Conservation (phyloP, 768 basidiomycete species). For the Suillus occidentalis region DNA sequence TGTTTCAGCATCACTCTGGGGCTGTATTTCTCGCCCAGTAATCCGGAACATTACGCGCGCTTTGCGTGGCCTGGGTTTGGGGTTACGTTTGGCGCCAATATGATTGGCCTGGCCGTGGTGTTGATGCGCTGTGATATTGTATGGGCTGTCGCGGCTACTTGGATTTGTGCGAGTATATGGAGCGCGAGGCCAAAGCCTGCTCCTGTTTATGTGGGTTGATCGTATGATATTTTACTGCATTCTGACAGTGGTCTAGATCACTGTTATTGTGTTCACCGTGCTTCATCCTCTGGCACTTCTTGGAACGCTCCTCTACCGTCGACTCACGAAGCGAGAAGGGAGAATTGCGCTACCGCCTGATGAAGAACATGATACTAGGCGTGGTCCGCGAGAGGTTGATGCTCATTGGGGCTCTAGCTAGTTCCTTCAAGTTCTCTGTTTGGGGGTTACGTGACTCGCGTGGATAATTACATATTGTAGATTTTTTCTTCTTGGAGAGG, state of each 20-base stretch:
- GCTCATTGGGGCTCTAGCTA: constrained; percentile 34
- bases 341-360: constrained; percentile 44
- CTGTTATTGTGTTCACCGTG: constrained; percentile 61
- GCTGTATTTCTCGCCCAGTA: constrained; percentile 51
- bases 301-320: constrained; percentile 41
- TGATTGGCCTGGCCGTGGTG: constrained; percentile 55
- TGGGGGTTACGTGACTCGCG: neutral
- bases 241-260: constrained; percentile 40
- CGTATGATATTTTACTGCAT: neutral
- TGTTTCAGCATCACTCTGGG: constrained; percentile 64
- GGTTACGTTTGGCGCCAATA: constrained; percentile 64
- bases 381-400: constrained; percentile 42
- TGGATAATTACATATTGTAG: neutral
- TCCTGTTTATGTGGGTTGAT: constrained; percentile 57
- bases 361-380: constrained; percentile 16
- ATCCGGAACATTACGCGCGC: constrained; percentile 52
- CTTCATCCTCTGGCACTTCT: constrained; percentile 65
- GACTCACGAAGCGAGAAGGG: constrained; percentile 26
- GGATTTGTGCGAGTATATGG: constrained; percentile 73
- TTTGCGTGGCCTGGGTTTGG: constrained; percentile 76
- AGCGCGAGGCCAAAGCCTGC: constrained; percentile 57
- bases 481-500: neutral
- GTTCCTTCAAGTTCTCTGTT: neutral
- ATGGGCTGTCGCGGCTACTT: constrained; percentile 73
- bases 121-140: constrained; percentile 64